Base-by-base conservation (phyloP, 1,284 basidiomycete genomes). In the Xanthoconium separans region DNA sequence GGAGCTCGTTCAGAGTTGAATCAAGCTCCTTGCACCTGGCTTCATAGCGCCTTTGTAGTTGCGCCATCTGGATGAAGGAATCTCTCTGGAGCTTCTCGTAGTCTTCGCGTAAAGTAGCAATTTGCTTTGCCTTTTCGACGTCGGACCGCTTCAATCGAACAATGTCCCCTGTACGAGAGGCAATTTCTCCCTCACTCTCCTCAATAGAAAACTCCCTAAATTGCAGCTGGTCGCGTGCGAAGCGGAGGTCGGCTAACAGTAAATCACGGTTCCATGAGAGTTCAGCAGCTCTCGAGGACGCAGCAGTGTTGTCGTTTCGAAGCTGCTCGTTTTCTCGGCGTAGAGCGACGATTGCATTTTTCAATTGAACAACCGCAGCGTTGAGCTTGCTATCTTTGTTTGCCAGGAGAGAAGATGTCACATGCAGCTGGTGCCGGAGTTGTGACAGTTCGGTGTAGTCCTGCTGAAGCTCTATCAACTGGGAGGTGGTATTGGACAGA, bases 41-140 rank as follows among this genome's bases (percentile, higher is more conserved):
- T 2, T 18, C n/a, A 37, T 20, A 24, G 31, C 8, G 31, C 31
- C 34, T 45, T 9, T 16, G 33, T n/a, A 34, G 44, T 8, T 45
- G 31, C 10, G 31, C 33, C 6, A 24, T 16, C 20, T 34, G 31
- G 4, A 37, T 41, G 31, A 12, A 31, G 29, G 47, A 20, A n/a
- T 57, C 53, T 2, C 6, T 29, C 42, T 30, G 44, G 7, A 60
- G 43, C 9, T 16, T 34, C 33, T 56, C 42, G 7, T 44, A 22
- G 4, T 51, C 44, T 7, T 3, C 20, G 22, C 22, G n/a, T 15
- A 37, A 37, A 18, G 15, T 37, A 37, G n/a, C 36, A 15, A 18
- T 37, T 7, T 37, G 36, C n/a, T 37, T 37, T 4, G 36, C 18
- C 18, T 37, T 18, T 18, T 37, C 36, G 16, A 37, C n/a, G 36